Evolutionary conservation across 176 grass and related monocot genomes (phyloP), one percentile per base, ranked within the genome.

Genomic region (Calamus simplicifolius): DNA sequence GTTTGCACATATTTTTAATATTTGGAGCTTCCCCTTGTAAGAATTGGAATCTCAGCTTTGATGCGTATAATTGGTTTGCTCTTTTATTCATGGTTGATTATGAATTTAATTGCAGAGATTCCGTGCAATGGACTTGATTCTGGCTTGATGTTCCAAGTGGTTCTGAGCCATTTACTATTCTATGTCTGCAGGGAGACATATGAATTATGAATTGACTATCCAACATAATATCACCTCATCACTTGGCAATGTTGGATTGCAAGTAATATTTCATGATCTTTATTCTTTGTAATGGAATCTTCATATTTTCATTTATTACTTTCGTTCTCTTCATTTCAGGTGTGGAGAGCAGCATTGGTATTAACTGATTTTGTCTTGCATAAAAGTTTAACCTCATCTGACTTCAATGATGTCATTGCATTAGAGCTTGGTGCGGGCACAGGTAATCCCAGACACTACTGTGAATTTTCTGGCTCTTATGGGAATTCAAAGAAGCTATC

Each of bases 391-490:
- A 88, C 69, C 18, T 75, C 86, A 0, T 75, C 78, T 7, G 69
- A 88, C 18, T 88, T 96, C 8, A 23, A 88, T 79, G 58, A 59
- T 51, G 18, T 90, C 54, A 87, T 79, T 21, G 81, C 77, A 61
- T 65, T 90, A 65, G 92, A 96, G 48, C 82, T 96, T 10, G 86
- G 92, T 69, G 82, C 87, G 38, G 92, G 92, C 28, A 90, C 86
- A 80, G 83, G 92, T 96, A 58, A 59, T 43, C 58, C 52, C 16
- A 8, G 14, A 19, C 18, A 5, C 25, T 56, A 18, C 52, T 43
- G 7, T 26, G 56, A 4, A 49, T 70, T 49, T 16, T 38, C 4
- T 54, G 31, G 23, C 31, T 38, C 31, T 38, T 10, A 29, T 38
- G 31, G 7, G 31, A 38, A 10, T 38, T 38, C 7, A 8, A 38